These are phyloP conservation scores for Spencermartinsiella ligniputridi DNA, from an alignment of 1,139 yeast species.

Conservation along the genomic window DNA sequence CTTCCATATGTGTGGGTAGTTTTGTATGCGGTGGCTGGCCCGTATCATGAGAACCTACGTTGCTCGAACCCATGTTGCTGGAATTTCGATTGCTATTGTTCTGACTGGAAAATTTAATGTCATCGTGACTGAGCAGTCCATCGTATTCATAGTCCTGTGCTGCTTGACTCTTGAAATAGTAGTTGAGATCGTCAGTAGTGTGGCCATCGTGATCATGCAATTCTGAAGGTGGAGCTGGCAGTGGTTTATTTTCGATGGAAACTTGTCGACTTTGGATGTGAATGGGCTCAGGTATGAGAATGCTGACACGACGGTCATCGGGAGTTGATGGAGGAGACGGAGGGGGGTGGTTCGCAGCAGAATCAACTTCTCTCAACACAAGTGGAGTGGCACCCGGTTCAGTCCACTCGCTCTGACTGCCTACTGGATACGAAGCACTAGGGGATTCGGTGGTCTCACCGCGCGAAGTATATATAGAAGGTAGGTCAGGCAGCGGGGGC, in stretches of 20 bases:
- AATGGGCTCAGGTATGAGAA: background rate
- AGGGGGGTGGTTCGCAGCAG: background rate
- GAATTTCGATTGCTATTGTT: background rate
- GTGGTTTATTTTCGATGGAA: constrained; percentile 5
- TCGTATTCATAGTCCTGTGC: constrained; percentile 1
- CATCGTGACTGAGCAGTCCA: constrained; percentile 1
- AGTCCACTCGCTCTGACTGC: background rate
- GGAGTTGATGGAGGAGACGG: background rate
- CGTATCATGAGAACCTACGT: background rate
- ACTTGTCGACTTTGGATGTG: background rate
- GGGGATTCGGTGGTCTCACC: background rate
- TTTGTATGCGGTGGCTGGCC: background rate
- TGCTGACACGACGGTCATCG: background rate
- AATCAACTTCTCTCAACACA: too few relatives aligned
- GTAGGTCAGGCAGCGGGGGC: background rate
- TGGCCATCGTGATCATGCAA: background rate
- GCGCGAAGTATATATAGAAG: background rate
- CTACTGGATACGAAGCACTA: background rate
- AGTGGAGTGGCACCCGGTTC: background rate
- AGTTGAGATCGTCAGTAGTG: constrained; percentile 19
- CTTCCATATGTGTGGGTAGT: background rate
- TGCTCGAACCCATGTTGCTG: background rate
- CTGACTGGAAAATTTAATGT: background rate
- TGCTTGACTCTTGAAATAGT: constrained; percentile 18
- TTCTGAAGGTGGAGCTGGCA: constrained; percentile 4